Percentiles rank a stretch among this genome's conserved stretches.
Evolutionary conservation across 2,329 filamentous ascomycete genomes (phyloP).

Genomic region (Penicillium janthinellum): DNA sequence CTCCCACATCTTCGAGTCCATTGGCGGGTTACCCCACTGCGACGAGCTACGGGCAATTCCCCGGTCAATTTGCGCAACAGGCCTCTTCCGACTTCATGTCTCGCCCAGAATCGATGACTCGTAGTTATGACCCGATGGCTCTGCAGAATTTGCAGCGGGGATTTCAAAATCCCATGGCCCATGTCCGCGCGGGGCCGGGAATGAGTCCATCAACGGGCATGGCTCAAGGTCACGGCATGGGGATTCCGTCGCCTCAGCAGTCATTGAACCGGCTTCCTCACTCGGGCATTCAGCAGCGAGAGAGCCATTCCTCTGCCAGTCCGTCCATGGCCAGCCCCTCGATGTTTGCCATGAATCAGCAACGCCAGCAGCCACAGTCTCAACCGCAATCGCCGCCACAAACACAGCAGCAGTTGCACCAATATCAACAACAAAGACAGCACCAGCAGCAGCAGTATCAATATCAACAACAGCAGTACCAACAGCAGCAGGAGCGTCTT

Average conservation of each 20-base stretch:
- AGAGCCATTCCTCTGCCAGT: slow-evolving; percentile 23
- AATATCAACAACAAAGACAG: slow-evolving; percentile 28
- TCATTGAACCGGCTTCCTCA: slow-evolving; percentile 33
- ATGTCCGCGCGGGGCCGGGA: slow-evolving; percentile 30
- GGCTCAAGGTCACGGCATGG: slow-evolving; percentile 33
- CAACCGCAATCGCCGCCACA: slow-evolving; percentile 34
- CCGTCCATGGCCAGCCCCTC: slow-evolving; percentile 28
- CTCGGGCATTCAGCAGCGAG: slow-evolving; percentile 24
- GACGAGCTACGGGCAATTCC: slow-evolving; percentile 30
- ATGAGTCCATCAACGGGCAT: slow-evolving; percentile 33
- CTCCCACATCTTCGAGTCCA: slow-evolving; percentile 33
- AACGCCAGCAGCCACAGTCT: slow-evolving; percentile 24
- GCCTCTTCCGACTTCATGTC: slow-evolving; percentile 34
- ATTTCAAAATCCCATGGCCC: slow-evolving; percentile 34
- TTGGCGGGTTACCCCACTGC: slow-evolving; percentile 33
- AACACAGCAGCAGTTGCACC: slow-evolving; percentile 27
- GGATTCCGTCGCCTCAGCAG: slow-evolving; percentile 36
- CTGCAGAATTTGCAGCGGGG: slow-evolving; percentile 35
- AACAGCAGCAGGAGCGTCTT: slow-evolving; percentile 23
- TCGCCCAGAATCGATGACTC: slow-evolving; percentile 28
- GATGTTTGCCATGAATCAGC: slow-evolving; percentile 27
- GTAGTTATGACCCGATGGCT: slow-evolving; percentile 31
- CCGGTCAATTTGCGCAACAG: slow-evolving; percentile 33
- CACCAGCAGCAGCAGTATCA: slow-evolving; percentile 20
- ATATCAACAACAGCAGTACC: slow-evolving; percentile 23